These are phyloP conservation scores for Penicillium steckii DNA, from an alignment of 495 filamentous ascomycete species.

Conservation along the genomic window DNA sequence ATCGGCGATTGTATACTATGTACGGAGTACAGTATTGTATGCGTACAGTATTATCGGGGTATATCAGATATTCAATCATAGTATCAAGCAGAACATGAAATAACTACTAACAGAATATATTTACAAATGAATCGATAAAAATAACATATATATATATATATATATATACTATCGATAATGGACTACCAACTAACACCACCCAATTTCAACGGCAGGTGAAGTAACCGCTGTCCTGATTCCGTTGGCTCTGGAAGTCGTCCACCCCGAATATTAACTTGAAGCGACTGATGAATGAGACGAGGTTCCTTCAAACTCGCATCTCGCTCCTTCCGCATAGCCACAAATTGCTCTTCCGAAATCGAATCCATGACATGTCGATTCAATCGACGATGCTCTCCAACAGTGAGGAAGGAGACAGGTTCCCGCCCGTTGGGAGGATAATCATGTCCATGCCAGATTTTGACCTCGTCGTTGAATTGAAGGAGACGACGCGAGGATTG, in stretches of 20 bases:
- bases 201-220: slow-evolving; percentile 46
- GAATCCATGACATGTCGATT: slow-evolving; percentile 55
- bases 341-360: slow-evolving; percentile 45
- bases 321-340: slow-evolving; percentile 42
- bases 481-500: slow-evolving; percentile 47
- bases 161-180: neutral
- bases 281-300: slow-evolving; percentile 50
- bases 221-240: slow-evolving; percentile 31
- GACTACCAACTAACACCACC: slow-evolving; percentile 20
- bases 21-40: too few species aligned
- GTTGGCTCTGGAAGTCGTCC: slow-evolving; percentile 43
- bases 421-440: slow-evolving; percentile 39
- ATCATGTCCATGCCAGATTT: slow-evolving; percentile 53
- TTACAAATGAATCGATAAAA: neutral
- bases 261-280: slow-evolving; percentile 60
- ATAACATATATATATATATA: neutral
- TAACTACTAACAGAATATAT: too few species aligned
- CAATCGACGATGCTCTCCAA: slow-evolving; percentile 43
- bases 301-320: slow-evolving; percentile 51
- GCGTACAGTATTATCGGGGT: too few species aligned
- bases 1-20: slow-evolving; percentile 3
- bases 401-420: slow-evolving; percentile 46
- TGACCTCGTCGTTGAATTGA: slow-evolving; percentile 39
- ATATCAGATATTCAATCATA: too few species aligned
- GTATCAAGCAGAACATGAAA: too few species aligned